Base-by-base conservation (phyloP, 805 yeast genomes). In the Hermanozyma aechmeae region DNA sequence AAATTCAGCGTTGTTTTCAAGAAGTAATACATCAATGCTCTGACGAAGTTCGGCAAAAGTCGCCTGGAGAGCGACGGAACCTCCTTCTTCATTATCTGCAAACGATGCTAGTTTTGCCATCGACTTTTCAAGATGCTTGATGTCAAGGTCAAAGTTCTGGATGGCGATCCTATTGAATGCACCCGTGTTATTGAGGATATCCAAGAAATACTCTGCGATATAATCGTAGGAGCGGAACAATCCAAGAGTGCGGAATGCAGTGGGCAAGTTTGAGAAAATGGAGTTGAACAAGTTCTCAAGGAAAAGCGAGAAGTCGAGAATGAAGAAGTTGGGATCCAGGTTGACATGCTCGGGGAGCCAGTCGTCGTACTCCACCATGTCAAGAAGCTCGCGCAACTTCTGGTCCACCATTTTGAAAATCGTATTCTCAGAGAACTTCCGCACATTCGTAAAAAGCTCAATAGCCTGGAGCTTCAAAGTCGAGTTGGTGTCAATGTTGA, bases 141-240 rank as follows among this genome's bases (percentile, higher is more conserved):
- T 71, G 51, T 89, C 97, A 16, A 71, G 48, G 42, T 82, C 83
- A 50, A 89, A 87, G 51, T 86, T 87, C 26, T 57, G 56, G 5
- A 78, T 59, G 0, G 89, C 79, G 33, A 58, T 77, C 14, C 64
- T 61, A 13, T 85, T 76, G 40, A 73, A 75, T 2, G 61, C 50
- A 2, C 66, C 68, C 1, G 76, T 71, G 13, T 68, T 67, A 25
- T 74, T 60, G 35, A 87, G 60, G 6, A 76, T 61, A 25, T 68
- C 65, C 37, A 81, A 61, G 50, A 89, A 73, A 37, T 77, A 73
- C 23, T 77, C 71, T 0, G 93, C 76, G 35, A 92, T 69, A 39
- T 81, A 76, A 57, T 87, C 97, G 50, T 83, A 84, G 16, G 89
- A 85, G 47, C 94, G 72, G 40, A 85, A 76, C 35, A 87, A 69